A percentile compares a stretch with the other conserved stretches of the same genome.
phyloP scores from a whole-genome alignment of 306 rosid genomes.

The Acacia acuminata region DNA sequence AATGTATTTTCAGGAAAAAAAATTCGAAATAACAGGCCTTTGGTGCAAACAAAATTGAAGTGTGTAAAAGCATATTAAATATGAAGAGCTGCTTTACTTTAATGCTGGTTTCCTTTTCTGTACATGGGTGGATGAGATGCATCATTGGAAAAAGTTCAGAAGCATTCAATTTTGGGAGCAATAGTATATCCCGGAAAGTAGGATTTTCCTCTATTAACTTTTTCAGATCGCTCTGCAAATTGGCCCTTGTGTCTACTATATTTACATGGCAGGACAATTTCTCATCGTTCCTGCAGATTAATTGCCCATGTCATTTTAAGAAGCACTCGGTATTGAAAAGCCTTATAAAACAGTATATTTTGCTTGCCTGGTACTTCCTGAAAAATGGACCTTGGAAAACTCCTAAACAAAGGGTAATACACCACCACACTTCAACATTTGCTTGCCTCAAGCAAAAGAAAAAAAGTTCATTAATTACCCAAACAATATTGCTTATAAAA shows the following conservation, averaged over 20 bases:
- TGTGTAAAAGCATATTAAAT: neutral
- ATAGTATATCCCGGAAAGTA: conserved; percentile 18
- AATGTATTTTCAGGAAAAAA: neutral
- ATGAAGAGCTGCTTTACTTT: conserved; percentile 18
- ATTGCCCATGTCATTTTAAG: neutral
- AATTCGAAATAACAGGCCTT: neutral
- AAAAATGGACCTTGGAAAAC: neutral
- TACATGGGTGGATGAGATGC: neutral
- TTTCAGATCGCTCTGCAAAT: conserved; percentile 15
- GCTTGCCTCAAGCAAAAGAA: too few relatives aligned
- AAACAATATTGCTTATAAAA: too few relatives aligned
- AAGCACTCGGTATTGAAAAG: neutral
- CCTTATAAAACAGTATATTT: neutral
- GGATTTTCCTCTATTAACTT: conserved; percentile 24
- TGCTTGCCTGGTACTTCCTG: conserved; percentile 19
- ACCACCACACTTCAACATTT: too few relatives aligned
- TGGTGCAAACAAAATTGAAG: neutral
- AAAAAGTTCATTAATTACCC: too few relatives aligned
- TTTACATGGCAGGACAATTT: neutral
- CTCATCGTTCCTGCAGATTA: conserved; percentile 23
- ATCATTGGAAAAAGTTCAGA: neutral
- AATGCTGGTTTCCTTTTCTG: conserved; percentile 22
- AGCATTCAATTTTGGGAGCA: conserved; percentile 12
- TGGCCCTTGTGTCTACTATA: conserved; percentile 11
- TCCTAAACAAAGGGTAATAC: too few relatives aligned